phyloP scores from a whole-genome alignment of 176 grass and related monocot genomes.

The Oryza rufipogon region DNA sequence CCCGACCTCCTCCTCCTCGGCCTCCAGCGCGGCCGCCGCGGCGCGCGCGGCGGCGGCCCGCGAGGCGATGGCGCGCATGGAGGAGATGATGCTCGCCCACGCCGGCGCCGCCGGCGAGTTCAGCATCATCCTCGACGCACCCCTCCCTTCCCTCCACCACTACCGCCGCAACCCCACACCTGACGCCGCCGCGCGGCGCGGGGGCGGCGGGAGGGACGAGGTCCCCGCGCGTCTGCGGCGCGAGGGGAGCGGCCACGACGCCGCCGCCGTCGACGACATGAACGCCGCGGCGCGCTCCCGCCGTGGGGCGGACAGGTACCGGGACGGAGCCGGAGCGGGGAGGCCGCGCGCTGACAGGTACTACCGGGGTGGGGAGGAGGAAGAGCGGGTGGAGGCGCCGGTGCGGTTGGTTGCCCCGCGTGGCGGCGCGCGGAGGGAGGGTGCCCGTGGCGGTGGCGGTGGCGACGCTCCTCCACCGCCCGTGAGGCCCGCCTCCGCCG shows the following conservation, averaged over 20 bases:
- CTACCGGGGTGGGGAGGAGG: neutral
- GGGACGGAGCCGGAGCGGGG: neutral
- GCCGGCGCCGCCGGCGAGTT: constrained; percentile 52
- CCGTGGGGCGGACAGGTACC: neutral
- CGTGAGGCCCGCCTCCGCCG: neutral
- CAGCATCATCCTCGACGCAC: constrained; percentile 53
- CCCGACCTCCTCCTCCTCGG: neutral
- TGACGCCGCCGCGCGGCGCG: neutral
- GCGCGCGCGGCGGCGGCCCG: constrained; percentile 43
- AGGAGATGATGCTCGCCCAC: constrained; percentile 60
- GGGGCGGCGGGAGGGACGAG: neutral
- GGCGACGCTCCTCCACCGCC: constrained; percentile 10
- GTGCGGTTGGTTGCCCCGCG: constrained; percentile 17
- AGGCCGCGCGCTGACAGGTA: neutral
- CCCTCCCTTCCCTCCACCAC: constrained; percentile 44
- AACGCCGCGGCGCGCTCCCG: neutral
- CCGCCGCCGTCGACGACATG: neutral
- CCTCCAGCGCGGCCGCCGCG: no score
- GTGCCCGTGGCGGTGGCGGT: constrained; percentile 11
- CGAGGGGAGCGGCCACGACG: constrained; percentile 31
- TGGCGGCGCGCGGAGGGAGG: constrained; percentile 9
- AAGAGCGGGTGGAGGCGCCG: neutral
- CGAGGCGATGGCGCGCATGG: constrained; percentile 53
- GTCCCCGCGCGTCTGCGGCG: constrained; percentile 33
- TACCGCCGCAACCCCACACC: constrained; percentile 44